phyloP scores from a whole-genome alignment of 2,329 filamentous ascomycete species.

The Penicillium sp. region DNA sequence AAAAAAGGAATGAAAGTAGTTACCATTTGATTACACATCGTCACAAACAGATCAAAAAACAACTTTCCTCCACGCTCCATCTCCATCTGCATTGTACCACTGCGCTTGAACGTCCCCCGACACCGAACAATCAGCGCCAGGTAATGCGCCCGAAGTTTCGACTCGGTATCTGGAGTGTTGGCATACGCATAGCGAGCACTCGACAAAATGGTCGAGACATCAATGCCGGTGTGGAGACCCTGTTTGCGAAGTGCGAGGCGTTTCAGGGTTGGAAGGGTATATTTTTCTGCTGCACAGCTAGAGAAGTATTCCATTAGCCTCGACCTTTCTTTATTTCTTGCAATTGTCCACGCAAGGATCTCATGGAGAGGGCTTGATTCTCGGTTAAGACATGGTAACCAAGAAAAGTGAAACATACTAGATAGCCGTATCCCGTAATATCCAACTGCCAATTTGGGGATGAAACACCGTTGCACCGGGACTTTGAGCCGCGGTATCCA shows the following conservation, averaged over 20 bases:
- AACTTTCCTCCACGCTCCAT: slow-evolving; percentile 83
- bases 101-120: slow-evolving; percentile 82
- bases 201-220: slow-evolving; percentile 75
- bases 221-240: slow-evolving; percentile 76
- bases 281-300: slow-evolving; percentile 73
- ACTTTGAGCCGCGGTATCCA: slow-evolving; percentile 35
- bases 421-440: slow-evolving; percentile 83
- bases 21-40: slow-evolving; percentile 84
- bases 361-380: no score
- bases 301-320: no score
- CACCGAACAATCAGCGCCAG: slow-evolving; percentile 86
- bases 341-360: no score
- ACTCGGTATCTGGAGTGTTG: slow-evolving; percentile 82
- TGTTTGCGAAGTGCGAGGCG: slow-evolving; percentile 80
- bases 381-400: no score
- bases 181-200: slow-evolving; percentile 87
- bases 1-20: slow-evolving; percentile 30
- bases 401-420: no score
- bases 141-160: slow-evolving; percentile 85
- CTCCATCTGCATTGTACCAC: slow-evolving; percentile 90
- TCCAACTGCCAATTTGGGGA: slow-evolving; percentile 56
- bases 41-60: slow-evolving; percentile 92
- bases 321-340: no score
- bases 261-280: slow-evolving; percentile 77
- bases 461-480: slow-evolving; percentile 65